A percentile compares a stretch with the other conserved stretches of the same genome.
These are phyloP conservation scores for Ophiocordyceps australis DNA, from an alignment of 2,329 filamentous ascomycete genomes.

Conservation along the genomic window DNA sequence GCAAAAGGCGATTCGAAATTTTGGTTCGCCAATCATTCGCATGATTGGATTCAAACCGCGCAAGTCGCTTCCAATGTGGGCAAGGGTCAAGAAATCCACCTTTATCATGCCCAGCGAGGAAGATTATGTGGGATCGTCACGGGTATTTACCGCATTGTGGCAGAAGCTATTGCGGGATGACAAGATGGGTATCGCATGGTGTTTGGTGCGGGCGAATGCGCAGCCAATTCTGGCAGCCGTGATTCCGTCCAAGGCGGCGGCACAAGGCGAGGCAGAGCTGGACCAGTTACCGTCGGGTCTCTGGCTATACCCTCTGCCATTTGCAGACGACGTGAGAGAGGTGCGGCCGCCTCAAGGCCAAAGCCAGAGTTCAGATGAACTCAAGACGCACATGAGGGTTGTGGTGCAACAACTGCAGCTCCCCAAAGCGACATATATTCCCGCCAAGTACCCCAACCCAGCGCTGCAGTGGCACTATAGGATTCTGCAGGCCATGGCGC, in stretches of 20 bases:
- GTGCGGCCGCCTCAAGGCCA: conserved; percentile 41
- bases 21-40: conserved; percentile 66
- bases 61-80: conserved; percentile 60
- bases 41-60: conserved; percentile 89
- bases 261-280: conserved; percentile 45
- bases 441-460: conserved; percentile 77
- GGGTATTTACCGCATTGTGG: conserved; percentile 82
- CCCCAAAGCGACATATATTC: conserved; percentile 71
- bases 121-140: conserved; percentile 74
- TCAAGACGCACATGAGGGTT: conserved; percentile 67
- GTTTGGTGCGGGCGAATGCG: conserved; percentile 64
- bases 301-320: conserved; percentile 79
- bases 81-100: conserved; percentile 66
- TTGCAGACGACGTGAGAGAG: conserved; percentile 70
- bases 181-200: conserved; percentile 82
- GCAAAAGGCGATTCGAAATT: conserved; percentile 56
- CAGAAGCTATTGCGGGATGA: conserved; percentile 65
- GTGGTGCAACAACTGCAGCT: conserved; percentile 77
- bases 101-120: conserved; percentile 93
- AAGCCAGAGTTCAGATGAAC: conserved; percentile 42
- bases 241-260: conserved; percentile 51
- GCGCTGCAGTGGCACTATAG: conserved; percentile 93
- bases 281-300: conserved; percentile 65
- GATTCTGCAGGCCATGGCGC: conserved; percentile 75
- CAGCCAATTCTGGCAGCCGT: conserved; percentile 66